These are phyloP conservation scores for Clarireedia monteithiana DNA, from an alignment of 2,329 filamentous ascomycete genomes.

Conservation along the genomic window DNA sequence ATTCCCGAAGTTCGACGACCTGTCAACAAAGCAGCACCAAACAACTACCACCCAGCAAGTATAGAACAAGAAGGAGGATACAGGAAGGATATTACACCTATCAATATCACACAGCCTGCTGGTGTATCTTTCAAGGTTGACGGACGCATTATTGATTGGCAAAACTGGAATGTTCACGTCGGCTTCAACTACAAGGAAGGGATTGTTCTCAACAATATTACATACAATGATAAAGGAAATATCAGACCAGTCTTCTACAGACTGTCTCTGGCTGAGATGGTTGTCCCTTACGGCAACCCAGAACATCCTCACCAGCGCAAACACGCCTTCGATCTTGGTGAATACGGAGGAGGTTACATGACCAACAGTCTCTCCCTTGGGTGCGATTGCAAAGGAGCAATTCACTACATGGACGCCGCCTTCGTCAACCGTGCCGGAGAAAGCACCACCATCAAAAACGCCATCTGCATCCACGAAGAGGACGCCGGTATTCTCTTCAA, in stretches of 20 bases:
- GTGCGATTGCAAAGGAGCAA: slow-evolving; percentile 82
- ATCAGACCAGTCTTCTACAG: slow-evolving; percentile 79
- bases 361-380: slow-evolving; percentile 69
- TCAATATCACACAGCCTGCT: slow-evolving; percentile 81
- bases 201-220: slow-evolving; percentile 83
- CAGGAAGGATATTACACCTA: slow-evolving; percentile 72
- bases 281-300: slow-evolving; percentile 80
- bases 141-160: slow-evolving; percentile 72
- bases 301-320: slow-evolving; percentile 75
- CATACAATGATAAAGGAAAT: slow-evolving; percentile 75
- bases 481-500: slow-evolving; percentile 90
- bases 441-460: slow-evolving; percentile 81
- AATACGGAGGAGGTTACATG: slow-evolving; percentile 79
- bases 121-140: slow-evolving; percentile 79
- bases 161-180: slow-evolving; percentile 89
- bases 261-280: slow-evolving; percentile 86
- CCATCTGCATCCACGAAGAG: slow-evolving; percentile 92
- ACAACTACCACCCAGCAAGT: slow-evolving; percentile 72
- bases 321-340: slow-evolving; percentile 73
- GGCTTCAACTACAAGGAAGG: slow-evolving; percentile 95
- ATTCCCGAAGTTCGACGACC: slow-evolving; percentile 70
- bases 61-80: slow-evolving; percentile 70
- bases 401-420: slow-evolving; percentile 78
- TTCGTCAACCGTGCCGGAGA: slow-evolving; percentile 73
- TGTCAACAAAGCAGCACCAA: slow-evolving; percentile 60